Percentiles rank a stretch among this genome's conserved stretches.
Conservation (phyloP, 192 early-diverging fungal species). For the Neocallimastix lanati region DNA sequence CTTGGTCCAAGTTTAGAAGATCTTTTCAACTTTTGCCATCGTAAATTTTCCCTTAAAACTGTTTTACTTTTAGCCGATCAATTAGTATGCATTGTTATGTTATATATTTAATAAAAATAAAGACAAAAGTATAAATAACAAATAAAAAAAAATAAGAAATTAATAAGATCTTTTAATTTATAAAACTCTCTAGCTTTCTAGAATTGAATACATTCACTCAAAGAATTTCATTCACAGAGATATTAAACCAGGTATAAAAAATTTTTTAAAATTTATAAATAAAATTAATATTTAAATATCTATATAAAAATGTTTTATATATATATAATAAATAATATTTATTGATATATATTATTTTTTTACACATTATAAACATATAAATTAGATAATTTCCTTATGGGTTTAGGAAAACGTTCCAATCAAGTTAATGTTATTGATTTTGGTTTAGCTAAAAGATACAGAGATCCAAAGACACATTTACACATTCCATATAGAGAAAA, state of each 20-base stretch:
- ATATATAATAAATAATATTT: too few species aligned
- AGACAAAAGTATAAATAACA: too few species aligned
- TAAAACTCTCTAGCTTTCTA: slow-evolving; percentile 52
- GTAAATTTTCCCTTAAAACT: slow-evolving; percentile 76
- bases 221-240: slow-evolving; percentile 81
- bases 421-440: slow-evolving; percentile 50
- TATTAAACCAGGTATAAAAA: slow-evolving; percentile 34
- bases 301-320: too few species aligned
- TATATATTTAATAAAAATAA: too few species aligned
- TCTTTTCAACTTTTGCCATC: slow-evolving; percentile 73
- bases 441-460: slow-evolving; percentile 44
- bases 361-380: too few species aligned
- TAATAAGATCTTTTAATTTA: too few species aligned
- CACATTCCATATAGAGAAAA: too few species aligned
- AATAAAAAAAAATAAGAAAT: too few species aligned
- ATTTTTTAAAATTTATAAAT: too few species aligned
- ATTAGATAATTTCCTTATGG: slow-evolving; percentile 87
- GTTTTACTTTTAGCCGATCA: slow-evolving; percentile 72
- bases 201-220: slow-evolving; percentile 61
- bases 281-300: too few species aligned
- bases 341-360: too few species aligned
- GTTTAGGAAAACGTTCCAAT: slow-evolving; percentile 39
- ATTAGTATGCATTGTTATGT: slow-evolving; percentile 51
- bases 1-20: slow-evolving; percentile 82
- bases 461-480: slow-evolving; percentile 41